Base-by-base conservation (phyloP, 139 green algal genomes). In the Chlamydomonas schloesseri region DNA sequence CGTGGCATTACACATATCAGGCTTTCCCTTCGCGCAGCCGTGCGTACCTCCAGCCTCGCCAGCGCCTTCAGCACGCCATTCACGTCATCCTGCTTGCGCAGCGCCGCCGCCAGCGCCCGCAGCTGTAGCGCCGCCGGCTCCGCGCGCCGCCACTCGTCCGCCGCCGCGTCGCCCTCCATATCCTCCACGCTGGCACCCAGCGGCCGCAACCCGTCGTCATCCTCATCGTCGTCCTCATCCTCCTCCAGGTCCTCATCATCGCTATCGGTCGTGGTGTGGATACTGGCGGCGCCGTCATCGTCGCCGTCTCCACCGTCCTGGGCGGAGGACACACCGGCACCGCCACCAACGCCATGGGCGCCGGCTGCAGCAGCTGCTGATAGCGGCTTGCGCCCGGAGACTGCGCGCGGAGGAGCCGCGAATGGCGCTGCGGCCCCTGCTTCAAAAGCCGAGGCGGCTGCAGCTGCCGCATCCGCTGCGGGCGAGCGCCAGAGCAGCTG, bases 21-120 rank as follows among this genome's bases (percentile, higher is more conserved):
- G n/a, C n/a, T n/a, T n/a, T n/a, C n/a, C n/a, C n/a, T n/a, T n/a
- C n/a, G n/a, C n/a, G n/a, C n/a, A n/a, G n/a, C n/a, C n/a, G n/a
- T 3, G 57, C 83, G 0, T 74, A 87, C 47, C 86, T 88, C 89
- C 13, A 93, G 71, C 33, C 69, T 53, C 6, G 20, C 53, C 62
- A 97, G 86, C 20, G 93, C 95, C 42, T 69, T 81, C 29, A 97
- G 83, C 75, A 93, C 91, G 5, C 58, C 92, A 23, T 86, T 69
- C 47, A 89, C 89, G 36, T 97, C 93, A 28, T 97, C 95, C 28
- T 76, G 60, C 71, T 95, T 95, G 29, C 89, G 79, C 58, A 96
- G 84, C 62, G 91, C 91, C 14, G 85, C 88, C 18, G 89, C 89
- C 64, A 94, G 64, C 18, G 81, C 34, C 64, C 86, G 84, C 83